Conservation (phyloP, 345 rosid species). For the Gossypium ekmanianum region DNA sequence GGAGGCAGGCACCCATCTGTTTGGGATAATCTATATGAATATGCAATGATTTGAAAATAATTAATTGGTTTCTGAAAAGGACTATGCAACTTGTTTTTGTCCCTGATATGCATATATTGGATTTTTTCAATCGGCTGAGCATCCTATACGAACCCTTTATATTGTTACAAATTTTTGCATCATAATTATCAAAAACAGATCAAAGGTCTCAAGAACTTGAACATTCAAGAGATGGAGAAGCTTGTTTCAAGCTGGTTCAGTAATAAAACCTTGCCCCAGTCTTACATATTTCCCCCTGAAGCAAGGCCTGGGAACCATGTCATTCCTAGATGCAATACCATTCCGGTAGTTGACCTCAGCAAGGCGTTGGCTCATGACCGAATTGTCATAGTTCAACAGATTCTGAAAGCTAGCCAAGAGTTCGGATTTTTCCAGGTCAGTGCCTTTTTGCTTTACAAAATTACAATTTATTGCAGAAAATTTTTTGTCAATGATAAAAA, state of each 20-base stretch:
- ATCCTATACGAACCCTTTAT: not conserved
- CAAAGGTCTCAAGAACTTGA: not conserved
- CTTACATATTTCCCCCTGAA: constrained; percentile 32
- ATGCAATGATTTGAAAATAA: too few species aligned
- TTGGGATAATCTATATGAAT: too few species aligned
- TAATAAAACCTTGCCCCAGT: constrained; percentile 19
- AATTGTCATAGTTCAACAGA: not conserved
- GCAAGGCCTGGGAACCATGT: constrained; percentile 19
- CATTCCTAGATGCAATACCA: not conserved
- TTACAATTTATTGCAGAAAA: too few species aligned
- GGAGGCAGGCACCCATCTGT: too few species aligned
- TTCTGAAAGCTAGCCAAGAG: constrained; percentile 25
- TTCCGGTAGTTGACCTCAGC: not conserved
- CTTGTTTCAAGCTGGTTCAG: constrained; percentile 25
- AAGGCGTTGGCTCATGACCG: not conserved
- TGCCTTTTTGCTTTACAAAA: not conserved
- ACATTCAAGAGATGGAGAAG: constrained; percentile 14
- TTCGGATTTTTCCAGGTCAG: constrained; percentile 28
- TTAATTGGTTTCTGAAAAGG: too few species aligned
- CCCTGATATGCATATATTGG: too few species aligned
- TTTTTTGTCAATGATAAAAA: too few species aligned
- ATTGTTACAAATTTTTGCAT: not conserved
- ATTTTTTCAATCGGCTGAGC: too few species aligned
- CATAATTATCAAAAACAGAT: not conserved
- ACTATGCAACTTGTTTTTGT: too few species aligned